Evolutionary conservation across 2,329 filamentous ascomycete genomes (phyloP), one percentile per base, ranked within the genome.

Genomic region (Ophiocordyceps unilateralis): DNA sequence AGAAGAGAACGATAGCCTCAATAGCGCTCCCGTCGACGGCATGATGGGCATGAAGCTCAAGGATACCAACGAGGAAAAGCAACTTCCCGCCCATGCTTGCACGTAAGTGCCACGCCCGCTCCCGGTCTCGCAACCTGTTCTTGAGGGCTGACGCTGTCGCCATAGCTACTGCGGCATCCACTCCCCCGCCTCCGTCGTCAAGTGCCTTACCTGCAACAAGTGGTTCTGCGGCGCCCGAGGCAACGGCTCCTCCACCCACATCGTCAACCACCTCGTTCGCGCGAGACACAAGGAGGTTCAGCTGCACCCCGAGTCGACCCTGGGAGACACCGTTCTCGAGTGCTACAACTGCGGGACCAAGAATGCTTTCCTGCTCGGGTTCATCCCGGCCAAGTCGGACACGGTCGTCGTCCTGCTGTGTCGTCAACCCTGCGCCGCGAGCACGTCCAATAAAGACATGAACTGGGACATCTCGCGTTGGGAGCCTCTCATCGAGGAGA

Each of bases 261-360:
- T 98, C 53, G 86, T 98, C 65, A 96, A 96, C 61, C 91, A 98
- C 58, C 77, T 98, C 28, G 91, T 98, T 47, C 83, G 93, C 55
- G 89, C 93, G 49, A 83, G 91, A 49, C 91, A 98, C 69, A 98
- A 96, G 70, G 93, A 98, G 66, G 91, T 98, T 43, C 89, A 95
- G 62, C 77, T 98, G 44, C 91, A 98, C 60, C 89, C 91, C 8
- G 79, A 81, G 51, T 96, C 91, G 17, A 81, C 87, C 8, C 78
- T 98, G 11, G 91, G 91, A 49, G 93, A 98, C 58, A 98, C 91
- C 1, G 85, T 93, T 32, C 74, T 98, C 48, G 91, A 98, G 67
- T 98, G 91, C 66, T 98, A 98, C 68, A 96, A 95, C 65, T 98
- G 91, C 62, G 91, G 89, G 40, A 95, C 86, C n/a, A 96, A 95